A percentile compares a stretch with the other conserved stretches of the same genome.
These are phyloP conservation scores for Collybiopsis luxurians DNA, from an alignment of 768 basidiomycete species.

Conservation along the genomic window DNA sequence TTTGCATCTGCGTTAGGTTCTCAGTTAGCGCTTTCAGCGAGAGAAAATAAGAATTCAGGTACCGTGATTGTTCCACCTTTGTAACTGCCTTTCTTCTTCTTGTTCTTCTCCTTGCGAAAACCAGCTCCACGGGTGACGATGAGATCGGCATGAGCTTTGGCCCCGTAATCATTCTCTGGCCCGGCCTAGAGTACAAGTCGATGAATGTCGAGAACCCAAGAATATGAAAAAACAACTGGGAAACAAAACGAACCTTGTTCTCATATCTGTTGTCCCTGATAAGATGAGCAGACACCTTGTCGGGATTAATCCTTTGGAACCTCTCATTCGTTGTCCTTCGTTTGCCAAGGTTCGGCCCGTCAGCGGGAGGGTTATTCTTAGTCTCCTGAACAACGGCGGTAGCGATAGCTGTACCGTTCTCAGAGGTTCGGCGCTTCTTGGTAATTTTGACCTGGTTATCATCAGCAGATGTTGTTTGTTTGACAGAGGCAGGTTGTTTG, in stretches of 20 bases:
- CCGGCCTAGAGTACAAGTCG: constrained; percentile 49
- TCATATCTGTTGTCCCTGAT: constrained; percentile 75
- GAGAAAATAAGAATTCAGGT: constrained; percentile 14
- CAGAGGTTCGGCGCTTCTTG: constrained; percentile 63
- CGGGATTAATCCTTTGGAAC: constrained; percentile 78
- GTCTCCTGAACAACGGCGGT: constrained; percentile 39
- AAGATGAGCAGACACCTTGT: constrained; percentile 40
- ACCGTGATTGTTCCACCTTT: constrained; percentile 95
- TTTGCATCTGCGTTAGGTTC: constrained; percentile 53
- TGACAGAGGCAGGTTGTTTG: not conserved
- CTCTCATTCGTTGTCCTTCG: constrained; percentile 49
- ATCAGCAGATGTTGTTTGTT: not conserved
- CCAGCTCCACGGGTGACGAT: constrained; percentile 92
- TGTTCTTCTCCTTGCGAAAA: constrained; percentile 99
- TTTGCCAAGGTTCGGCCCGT: constrained; percentile 31
- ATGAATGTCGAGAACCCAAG: not conserved
- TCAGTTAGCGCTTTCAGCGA: not conserved
- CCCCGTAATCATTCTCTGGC: constrained; percentile 79
- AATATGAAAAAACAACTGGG: not conserved
- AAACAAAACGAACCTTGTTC: constrained; percentile 46
- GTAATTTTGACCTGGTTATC: constrained; percentile 35
- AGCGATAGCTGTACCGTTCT: constrained; percentile 44
- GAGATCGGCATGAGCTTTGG: constrained; percentile 78
- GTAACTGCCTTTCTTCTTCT: constrained; percentile 97
- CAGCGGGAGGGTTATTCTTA: constrained; percentile 9